Conservation (phyloP, 768 basidiomycete genomes). For the Gelatoporia subvermispora region DNA sequence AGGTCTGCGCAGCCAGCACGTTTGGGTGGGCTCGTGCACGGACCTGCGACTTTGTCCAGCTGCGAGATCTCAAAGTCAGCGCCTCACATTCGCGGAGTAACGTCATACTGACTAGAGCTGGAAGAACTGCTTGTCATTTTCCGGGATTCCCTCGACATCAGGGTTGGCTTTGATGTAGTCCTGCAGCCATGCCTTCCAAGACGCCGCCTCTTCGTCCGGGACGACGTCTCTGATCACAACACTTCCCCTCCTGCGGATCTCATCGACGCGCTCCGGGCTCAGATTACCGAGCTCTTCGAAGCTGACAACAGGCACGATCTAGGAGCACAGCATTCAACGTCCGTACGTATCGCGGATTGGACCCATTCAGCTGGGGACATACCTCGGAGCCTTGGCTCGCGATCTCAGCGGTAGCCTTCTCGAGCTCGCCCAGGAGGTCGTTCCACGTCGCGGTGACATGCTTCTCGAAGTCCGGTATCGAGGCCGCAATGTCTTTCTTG, state of each 20-base stretch:
- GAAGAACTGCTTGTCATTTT: slow-evolving; percentile 66
- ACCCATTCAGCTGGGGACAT: slow-evolving; percentile 18
- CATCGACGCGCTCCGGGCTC: slow-evolving; percentile 38
- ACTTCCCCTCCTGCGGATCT: slow-evolving; percentile 50
- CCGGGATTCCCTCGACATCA: slow-evolving; percentile 51
- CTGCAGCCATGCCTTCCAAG: slow-evolving; percentile 54
- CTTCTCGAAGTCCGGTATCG: slow-evolving; percentile 47
- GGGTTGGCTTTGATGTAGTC: slow-evolving; percentile 57
- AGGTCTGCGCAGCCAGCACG: slow-evolving; percentile 48
- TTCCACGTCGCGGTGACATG: slow-evolving; percentile 51
- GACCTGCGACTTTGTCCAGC: slow-evolving; percentile 55
- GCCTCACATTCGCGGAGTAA: not conserved
- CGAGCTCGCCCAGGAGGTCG: slow-evolving; percentile 51
- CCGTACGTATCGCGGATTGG: not conserved
- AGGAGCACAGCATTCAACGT: not conserved
- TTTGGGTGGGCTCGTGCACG: slow-evolving; percentile 66
- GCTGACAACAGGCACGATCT: slow-evolving; percentile 62
- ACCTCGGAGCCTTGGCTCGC: slow-evolving; percentile 46
- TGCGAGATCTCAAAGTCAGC: slow-evolving; percentile 8
- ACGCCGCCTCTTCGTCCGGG: slow-evolving; percentile 45
- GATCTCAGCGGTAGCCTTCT: slow-evolving; percentile 39
- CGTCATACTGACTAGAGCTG: slow-evolving; percentile 53
- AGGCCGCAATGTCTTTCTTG: slow-evolving; percentile 51
- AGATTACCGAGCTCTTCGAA: slow-evolving; percentile 50
- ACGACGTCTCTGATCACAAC: slow-evolving; percentile 62